Evolutionary conservation across 495 filamentous ascomycete species (phyloP).

Genomic region (Podospora anserina): DNA sequence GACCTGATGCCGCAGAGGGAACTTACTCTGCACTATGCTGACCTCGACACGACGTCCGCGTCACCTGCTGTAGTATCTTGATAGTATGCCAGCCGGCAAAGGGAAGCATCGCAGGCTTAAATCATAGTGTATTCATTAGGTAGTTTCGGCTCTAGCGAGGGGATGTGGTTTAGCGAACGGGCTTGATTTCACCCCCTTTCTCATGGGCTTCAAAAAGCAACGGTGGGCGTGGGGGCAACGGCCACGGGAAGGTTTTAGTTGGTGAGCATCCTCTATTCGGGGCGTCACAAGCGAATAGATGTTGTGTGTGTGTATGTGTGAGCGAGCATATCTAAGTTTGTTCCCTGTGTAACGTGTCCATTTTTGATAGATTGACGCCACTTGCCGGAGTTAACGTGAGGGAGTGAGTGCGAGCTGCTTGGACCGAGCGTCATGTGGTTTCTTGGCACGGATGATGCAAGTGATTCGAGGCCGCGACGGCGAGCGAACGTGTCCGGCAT

Average conservation of each 20-base stretch:
- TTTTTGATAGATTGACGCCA: not conserved
- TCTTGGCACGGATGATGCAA: not conserved
- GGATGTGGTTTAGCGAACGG: not conserved
- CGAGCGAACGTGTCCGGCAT: not conserved
- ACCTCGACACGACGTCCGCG: conserved; percentile 27
- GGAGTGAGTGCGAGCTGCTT: not conserved
- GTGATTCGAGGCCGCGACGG: not conserved
- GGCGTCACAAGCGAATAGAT: not conserved
- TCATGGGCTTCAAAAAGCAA: not conserved
- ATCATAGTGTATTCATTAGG: not conserved
- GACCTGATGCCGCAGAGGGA: conserved; percentile 55
- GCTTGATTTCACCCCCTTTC: not conserved
- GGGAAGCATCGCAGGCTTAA: not conserved
- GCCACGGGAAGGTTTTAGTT: not conserved
- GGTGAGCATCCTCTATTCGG: not conserved
- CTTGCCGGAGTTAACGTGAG: not conserved
- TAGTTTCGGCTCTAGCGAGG: not conserved
- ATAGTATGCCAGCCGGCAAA: not conserved
- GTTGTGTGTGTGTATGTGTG: not conserved
- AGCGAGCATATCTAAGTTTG: not conserved
- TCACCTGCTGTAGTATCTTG: not conserved
- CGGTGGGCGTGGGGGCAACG: not conserved
- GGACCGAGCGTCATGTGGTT: not conserved
- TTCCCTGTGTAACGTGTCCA: not conserved
- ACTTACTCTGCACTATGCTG: conserved; percentile 73